phyloP scores from a whole-genome alignment of 352 stramenopile species.

The Phytophthora brassicae region DNA sequence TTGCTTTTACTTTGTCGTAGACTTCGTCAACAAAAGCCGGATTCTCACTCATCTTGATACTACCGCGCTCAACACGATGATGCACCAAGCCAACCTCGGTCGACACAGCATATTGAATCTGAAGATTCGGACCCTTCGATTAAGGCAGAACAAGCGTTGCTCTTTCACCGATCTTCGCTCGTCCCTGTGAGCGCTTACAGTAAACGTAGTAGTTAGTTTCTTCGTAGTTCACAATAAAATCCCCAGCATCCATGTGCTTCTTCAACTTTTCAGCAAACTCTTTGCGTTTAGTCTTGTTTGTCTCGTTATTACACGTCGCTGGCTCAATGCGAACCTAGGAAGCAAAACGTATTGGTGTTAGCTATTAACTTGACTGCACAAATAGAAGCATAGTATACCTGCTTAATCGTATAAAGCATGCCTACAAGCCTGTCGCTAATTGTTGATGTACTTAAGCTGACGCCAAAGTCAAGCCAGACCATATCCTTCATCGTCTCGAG shows the following conservation, averaged over 20 bases:
- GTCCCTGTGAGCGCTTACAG: conserved; percentile 2
- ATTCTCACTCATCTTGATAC: conserved; percentile 3
- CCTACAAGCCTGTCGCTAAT: not conserved
- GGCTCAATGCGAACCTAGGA: not conserved
- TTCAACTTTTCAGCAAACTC: not conserved
- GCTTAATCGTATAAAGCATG: conserved; percentile 11
- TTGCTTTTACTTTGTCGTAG: not conserved
- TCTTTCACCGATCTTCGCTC: not conserved
- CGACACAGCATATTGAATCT: conserved; percentile 10
- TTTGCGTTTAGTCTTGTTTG: not conserved
- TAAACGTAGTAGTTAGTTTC: conserved; percentile 18
- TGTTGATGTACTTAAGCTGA: not conserved
- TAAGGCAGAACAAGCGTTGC: not conserved
- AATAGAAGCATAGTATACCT: conserved; percentile 8
- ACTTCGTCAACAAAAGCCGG: conserved; percentile 4
- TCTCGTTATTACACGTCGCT: conserved; percentile 6
- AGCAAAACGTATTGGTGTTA: not conserved
- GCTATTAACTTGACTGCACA: not conserved
- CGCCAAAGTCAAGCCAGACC: not conserved
- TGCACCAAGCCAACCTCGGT: too few relatives aligned
- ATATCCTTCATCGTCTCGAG: not conserved
- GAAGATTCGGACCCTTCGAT: conserved; percentile 3
- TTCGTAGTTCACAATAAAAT: conserved; percentile 8
- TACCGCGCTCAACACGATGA: too few relatives aligned
- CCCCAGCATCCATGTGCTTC: not conserved